A percentile compares a stretch with the other conserved stretches of the same genome.
These are phyloP conservation scores for Tephrocybe sp. DNA, from an alignment of 768 basidiomycete species.

Conservation along the genomic window DNA sequence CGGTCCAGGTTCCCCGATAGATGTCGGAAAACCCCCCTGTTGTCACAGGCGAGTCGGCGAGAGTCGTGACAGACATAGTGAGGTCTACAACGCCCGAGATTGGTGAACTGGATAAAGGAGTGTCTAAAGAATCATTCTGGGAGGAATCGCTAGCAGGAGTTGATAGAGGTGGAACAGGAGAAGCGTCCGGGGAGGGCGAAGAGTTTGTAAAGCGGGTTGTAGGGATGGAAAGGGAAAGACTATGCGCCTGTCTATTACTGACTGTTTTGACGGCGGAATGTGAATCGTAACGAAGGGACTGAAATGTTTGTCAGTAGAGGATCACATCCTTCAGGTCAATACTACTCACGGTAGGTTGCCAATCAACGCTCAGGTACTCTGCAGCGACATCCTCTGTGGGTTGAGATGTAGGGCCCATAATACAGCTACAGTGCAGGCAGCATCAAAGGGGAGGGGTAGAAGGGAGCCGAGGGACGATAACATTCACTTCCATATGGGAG, in stretches of 20 bases:
- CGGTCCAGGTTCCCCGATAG: slow-evolving; percentile 38
- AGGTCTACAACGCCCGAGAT: slow-evolving; percentile 33
- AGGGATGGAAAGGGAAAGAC: slow-evolving; percentile 4
- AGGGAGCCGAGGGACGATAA: background rate
- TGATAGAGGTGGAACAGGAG: background rate
- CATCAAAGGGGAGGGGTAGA: background rate
- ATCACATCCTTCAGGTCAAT: background rate
- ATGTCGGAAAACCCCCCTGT: slow-evolving; percentile 50
- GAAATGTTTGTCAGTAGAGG: background rate
- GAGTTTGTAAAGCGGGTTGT: background rate
- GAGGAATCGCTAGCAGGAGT: background rate
- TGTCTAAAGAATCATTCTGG: slow-evolving; percentile 20
- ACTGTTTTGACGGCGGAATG: background rate
- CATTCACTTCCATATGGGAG: background rate
- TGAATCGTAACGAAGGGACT: background rate
- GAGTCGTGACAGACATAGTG: slow-evolving; percentile 24
- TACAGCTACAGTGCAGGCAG: background rate
- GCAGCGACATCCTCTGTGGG: background rate
- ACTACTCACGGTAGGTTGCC: background rate
- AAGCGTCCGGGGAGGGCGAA: background rate
- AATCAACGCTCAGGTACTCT: background rate
- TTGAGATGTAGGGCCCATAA: background rate
- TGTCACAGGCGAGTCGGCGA: slow-evolving; percentile 31
- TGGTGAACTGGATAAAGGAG: slow-evolving; percentile 29
- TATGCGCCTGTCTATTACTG: background rate